phyloP scores from a whole-genome alignment of 164 flowering plant genomes.

The Macadamia tetraphylla region DNA sequence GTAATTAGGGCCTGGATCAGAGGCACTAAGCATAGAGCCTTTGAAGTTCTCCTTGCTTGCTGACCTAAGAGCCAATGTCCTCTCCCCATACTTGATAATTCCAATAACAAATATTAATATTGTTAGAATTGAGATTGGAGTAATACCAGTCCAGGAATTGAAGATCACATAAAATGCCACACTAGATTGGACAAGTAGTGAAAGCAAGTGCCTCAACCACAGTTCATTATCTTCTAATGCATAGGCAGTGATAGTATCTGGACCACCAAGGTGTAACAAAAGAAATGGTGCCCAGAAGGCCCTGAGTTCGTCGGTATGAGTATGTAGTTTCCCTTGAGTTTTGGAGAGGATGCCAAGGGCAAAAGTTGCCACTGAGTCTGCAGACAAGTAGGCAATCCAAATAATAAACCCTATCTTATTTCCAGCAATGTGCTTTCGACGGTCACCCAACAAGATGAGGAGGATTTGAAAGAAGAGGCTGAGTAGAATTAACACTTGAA shows the following conservation, averaged over 20 bases:
- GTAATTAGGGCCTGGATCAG: neutral
- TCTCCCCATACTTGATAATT: neutral
- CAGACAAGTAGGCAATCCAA: neutral
- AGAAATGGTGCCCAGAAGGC: slow-evolving; percentile 8
- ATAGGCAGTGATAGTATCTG: neutral
- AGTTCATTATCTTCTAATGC: neutral
- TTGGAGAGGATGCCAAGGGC: slow-evolving; percentile 2
- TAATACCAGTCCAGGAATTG: neutral
- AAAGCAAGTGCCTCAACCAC: slow-evolving; percentile 6
- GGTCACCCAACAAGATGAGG: neutral
- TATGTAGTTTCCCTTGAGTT: neutral
- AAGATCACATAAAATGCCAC: neutral
- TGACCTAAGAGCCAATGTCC: neutral
- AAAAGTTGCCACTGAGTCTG: neutral
- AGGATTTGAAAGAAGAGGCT: neutral
- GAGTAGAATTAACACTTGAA: neutral
- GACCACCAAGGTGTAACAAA: neutral
- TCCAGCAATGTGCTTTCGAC: neutral
- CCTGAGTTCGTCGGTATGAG: neutral
- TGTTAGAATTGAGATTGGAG: no score
- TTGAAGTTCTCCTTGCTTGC: neutral
- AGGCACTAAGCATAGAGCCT: neutral
- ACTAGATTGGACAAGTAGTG: neutral
- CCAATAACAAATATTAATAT: neutral
- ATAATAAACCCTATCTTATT: neutral